phyloP scores from a whole-genome alignment of 306 rosid species.

The Lablab purpureus region DNA sequence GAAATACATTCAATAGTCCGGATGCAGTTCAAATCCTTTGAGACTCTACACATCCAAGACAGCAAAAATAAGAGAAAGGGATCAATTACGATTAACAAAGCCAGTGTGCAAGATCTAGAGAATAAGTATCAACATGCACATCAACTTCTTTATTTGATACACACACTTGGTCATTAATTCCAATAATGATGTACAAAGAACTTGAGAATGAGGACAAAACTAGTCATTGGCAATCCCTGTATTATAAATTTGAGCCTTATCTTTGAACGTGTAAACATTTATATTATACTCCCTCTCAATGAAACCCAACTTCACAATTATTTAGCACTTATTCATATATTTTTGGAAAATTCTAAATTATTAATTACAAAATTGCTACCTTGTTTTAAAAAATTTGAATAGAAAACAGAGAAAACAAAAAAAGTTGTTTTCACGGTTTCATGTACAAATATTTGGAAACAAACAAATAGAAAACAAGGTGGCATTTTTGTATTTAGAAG shows the following conservation, averaged over 20 bases:
- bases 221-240: not conserved
- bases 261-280: not conserved
- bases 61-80: conserved; percentile 39
- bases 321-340: not conserved
- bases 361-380: too few relatives aligned
- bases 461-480: too few relatives aligned
- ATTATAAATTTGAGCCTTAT: not conserved
- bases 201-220: conserved; percentile 17
- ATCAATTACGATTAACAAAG: conserved; percentile 12
- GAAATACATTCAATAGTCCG: conserved; percentile 82
- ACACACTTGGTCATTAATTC: not conserved
- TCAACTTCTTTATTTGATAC: conserved; percentile 25
- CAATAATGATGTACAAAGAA: not conserved
- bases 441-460: too few relatives aligned
- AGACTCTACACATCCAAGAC: conserved; percentile 61
- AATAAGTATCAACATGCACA: conserved; percentile 22
- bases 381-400: too few relatives aligned
- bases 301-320: not conserved
- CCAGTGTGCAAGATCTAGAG: conserved; percentile 33
- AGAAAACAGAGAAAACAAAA: too few relatives aligned
- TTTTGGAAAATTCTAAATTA: too few relatives aligned
- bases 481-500: too few relatives aligned
- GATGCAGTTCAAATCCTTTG: conserved; percentile 78
- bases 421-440: too few relatives aligned
- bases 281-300: not conserved